Evolutionary conservation across 352 stramenopile species (phyloP).

Genomic region (Globisporangium iwayamae): DNA sequence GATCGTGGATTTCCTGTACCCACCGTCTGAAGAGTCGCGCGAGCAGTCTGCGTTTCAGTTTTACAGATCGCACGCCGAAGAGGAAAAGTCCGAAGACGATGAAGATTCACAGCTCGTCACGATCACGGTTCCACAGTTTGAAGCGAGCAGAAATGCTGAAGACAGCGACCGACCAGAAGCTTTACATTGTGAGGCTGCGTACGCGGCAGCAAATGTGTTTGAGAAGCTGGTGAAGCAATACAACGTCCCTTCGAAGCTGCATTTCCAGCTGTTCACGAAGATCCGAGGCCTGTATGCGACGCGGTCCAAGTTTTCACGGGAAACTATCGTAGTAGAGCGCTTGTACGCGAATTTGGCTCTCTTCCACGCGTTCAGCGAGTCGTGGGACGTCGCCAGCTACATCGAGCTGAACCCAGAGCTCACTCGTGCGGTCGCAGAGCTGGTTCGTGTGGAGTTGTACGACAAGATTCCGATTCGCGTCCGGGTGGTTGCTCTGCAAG

Average conservation of each 20-base stretch:
- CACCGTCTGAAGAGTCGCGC: slow-evolving; percentile 8
- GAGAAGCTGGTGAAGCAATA: slow-evolving; percentile 51
- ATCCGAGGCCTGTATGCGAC: slow-evolving; percentile 48
- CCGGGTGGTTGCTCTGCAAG: slow-evolving; percentile 57
- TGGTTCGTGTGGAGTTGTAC: slow-evolving; percentile 69
- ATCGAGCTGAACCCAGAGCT: slow-evolving; percentile 78
- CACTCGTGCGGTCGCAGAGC: slow-evolving; percentile 62
- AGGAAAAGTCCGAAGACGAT: slow-evolving; percentile 19
- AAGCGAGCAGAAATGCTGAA: slow-evolving; percentile 11
- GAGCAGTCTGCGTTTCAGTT: slow-evolving; percentile 58
- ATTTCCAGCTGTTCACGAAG: slow-evolving; percentile 70
- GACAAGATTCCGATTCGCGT: slow-evolving; percentile 58
- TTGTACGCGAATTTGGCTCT: slow-evolving; percentile 66
- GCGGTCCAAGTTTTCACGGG: slow-evolving; percentile 26
- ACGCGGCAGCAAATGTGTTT: slow-evolving; percentile 38
- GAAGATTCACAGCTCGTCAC: slow-evolving; percentile 30
- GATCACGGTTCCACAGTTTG: slow-evolving; percentile 30
- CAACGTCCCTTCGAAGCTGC: slow-evolving; percentile 54
- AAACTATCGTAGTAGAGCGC: slow-evolving; percentile 63
- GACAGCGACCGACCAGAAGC: slow-evolving; percentile 20
- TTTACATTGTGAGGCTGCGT: slow-evolving; percentile 16
- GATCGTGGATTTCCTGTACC: slow-evolving; percentile 59
- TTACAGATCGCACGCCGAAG: slow-evolving; percentile 29
- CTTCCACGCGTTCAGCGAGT: slow-evolving; percentile 75
- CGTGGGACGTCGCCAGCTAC: slow-evolving; percentile 73